Conservation (phyloP, 1,139 yeast species). For the Sugiyamaella xylanicola region DNA sequence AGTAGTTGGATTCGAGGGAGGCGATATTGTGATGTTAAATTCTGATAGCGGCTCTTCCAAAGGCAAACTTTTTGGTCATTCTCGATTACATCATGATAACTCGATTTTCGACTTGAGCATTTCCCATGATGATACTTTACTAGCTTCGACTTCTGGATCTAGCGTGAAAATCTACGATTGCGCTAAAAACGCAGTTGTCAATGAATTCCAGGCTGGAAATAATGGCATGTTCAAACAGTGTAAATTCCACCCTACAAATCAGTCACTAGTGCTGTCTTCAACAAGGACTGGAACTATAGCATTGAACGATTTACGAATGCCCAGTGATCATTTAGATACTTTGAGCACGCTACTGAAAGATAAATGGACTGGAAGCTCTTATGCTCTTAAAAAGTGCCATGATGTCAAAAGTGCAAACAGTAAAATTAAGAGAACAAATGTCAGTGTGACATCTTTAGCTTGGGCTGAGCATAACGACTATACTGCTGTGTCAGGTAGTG, state of each 20-base stretch:
- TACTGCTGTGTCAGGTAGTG: slow-evolving; percentile 29
- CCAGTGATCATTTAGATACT: background rate
- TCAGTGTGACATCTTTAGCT: slow-evolving; percentile 29
- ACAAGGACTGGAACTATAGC: slow-evolving; percentile 24
- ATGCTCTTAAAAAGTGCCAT: slow-evolving; percentile 16
- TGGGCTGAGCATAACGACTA: slow-evolving; percentile 27
- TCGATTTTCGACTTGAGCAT: slow-evolving; percentile 21
- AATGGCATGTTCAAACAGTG: slow-evolving; percentile 23
- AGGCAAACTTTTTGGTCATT: slow-evolving; percentile 17
- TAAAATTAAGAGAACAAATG: slow-evolving; percentile 23
- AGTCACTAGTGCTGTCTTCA: slow-evolving; percentile 18
- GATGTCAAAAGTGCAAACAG: slow-evolving; percentile 15
- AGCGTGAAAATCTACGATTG: slow-evolving; percentile 21
- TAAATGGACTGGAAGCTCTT: background rate
- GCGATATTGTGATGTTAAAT: slow-evolving; percentile 14
- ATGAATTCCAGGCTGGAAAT: slow-evolving; percentile 10
- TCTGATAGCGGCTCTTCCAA: background rate
- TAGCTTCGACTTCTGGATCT: slow-evolving; percentile 22
- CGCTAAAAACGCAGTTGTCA: slow-evolving; percentile 10
- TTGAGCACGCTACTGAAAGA: background rate
- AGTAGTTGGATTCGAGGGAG: slow-evolving; percentile 22
- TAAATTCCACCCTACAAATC: slow-evolving; percentile 21
- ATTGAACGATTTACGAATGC: slow-evolving; percentile 21
- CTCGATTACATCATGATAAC: slow-evolving; percentile 20
- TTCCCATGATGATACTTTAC: slow-evolving; percentile 11